These are phyloP conservation scores for Rhinocladiella mackenziei DNA, from an alignment of 2,329 filamentous ascomycete species.

Conservation along the genomic window DNA sequence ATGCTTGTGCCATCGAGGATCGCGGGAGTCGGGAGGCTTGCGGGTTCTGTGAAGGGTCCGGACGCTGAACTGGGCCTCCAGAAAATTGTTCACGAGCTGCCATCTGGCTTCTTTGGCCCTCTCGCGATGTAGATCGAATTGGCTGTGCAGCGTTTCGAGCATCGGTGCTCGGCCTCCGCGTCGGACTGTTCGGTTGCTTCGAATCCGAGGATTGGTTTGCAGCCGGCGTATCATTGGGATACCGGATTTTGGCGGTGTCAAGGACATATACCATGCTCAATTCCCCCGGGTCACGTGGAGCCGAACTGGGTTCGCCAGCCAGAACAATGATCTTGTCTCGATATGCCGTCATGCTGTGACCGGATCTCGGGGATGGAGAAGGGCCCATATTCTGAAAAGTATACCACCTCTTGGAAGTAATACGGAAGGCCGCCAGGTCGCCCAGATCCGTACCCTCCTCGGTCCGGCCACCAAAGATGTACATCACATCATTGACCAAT, in stretches of 20 bases:
- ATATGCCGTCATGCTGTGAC: slow-evolving; percentile 95
- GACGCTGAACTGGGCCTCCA: slow-evolving; percentile 28
- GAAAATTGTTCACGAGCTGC: slow-evolving; percentile 30
- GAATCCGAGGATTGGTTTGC: slow-evolving; percentile 37
- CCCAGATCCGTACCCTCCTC: slow-evolving; percentile 90
- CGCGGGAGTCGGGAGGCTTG: slow-evolving; percentile 57
- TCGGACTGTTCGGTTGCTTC: slow-evolving; percentile 39
- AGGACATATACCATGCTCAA: slow-evolving; percentile 85
- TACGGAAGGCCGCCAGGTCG: slow-evolving; percentile 81
- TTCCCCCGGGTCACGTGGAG: slow-evolving; percentile 74
- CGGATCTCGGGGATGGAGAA: slow-evolving; percentile 85
- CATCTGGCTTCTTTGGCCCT: slow-evolving; percentile 38
- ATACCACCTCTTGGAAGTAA: slow-evolving; percentile 87
- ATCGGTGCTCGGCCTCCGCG: slow-evolving; percentile 43
- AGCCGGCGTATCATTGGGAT: slow-evolving; percentile 68
- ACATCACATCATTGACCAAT: slow-evolving; percentile 97
- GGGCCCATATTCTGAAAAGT: slow-evolving; percentile 99
- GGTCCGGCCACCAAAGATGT: slow-evolving; percentile 93
- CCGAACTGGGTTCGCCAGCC: slow-evolving; percentile 89
- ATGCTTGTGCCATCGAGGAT: slow-evolving; percentile 56
- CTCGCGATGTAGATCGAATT: slow-evolving; percentile 40
- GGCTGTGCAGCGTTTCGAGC: slow-evolving; percentile 43
- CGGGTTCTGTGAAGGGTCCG: slow-evolving; percentile 30
- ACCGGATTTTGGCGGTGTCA: slow-evolving; percentile 93
- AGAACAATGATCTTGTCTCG: slow-evolving; percentile 89